phyloP scores from a whole-genome alignment of 192 early-diverging fungal species.

The Coemansia guatemalensis region DNA sequence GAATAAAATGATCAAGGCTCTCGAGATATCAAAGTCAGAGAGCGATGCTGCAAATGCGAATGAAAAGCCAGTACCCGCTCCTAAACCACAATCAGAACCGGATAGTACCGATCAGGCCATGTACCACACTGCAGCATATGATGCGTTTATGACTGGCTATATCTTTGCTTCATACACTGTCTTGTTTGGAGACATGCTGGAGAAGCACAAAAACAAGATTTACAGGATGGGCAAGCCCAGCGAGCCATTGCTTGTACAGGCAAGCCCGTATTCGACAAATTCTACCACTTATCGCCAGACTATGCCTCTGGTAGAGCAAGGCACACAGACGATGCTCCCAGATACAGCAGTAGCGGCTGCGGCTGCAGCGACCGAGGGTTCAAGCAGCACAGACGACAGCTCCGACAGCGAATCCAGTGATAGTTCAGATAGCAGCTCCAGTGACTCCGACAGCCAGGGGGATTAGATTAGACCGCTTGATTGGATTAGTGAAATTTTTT shows the following conservation, averaged over 20 bases:
- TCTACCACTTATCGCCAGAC: conserved; percentile 49
- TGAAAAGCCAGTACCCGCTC: background rate
- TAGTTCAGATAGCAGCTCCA: background rate
- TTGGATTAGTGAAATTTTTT: conserved; percentile 42
- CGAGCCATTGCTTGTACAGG: conserved; percentile 44
- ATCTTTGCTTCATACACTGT: conserved; percentile 68
- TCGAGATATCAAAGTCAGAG: background rate
- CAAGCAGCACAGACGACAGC: background rate
- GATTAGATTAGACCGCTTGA: conserved; percentile 13
- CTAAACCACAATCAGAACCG: background rate
- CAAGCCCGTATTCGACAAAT: conserved; percentile 24
- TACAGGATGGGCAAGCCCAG: conserved; percentile 71
- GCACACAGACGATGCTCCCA: background rate
- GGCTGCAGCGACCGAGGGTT: background rate
- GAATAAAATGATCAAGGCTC: conserved; percentile 17
- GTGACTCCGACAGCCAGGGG: no score
- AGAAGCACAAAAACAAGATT: conserved; percentile 70
- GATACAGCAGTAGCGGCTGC: background rate
- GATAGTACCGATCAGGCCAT: conserved; percentile 33
- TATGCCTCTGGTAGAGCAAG: conserved; percentile 11
- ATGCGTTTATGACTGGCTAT: conserved; percentile 96
- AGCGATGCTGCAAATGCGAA: background rate
- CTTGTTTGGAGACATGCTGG: conserved; percentile 34
- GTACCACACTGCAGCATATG: conserved; percentile 90
- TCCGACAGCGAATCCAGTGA: background rate